These are phyloP conservation scores for Podospora fimiseda DNA, from an alignment of 495 filamentous ascomycete species.

Conservation along the genomic window DNA sequence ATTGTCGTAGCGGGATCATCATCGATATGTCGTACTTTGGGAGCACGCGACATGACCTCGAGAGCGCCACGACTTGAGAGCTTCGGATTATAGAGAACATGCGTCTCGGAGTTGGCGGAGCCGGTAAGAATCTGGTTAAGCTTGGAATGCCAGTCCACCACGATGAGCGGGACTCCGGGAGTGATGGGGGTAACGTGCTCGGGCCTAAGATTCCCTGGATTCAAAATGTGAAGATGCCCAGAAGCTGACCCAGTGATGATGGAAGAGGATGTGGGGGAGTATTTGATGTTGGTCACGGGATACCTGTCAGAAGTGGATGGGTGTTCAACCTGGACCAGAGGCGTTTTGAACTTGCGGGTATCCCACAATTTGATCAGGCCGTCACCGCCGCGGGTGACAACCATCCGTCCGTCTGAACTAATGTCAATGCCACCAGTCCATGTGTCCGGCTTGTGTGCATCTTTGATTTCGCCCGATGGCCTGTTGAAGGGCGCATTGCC, in stretches of 20 bases:
- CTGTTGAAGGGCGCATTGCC: constrained; percentile 83
- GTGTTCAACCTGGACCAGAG: constrained; percentile 71
- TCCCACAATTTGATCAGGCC: constrained; percentile 86
- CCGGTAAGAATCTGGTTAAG: constrained; percentile 95
- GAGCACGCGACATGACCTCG: constrained; percentile 86
- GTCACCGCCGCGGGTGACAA: constrained; percentile 85
- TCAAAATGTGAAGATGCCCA: constrained; percentile 87
- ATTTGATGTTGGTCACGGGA: constrained; percentile 77
- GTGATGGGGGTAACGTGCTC: constrained; percentile 83
- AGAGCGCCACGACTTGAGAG: constrained; percentile 74
- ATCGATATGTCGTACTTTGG: constrained; percentile 90
- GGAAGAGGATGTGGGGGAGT: constrained; percentile 72
- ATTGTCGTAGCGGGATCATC: constrained; percentile 82
- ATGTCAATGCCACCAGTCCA: constrained; percentile 95
- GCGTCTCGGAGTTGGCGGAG: constrained; percentile 81
- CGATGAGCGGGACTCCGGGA: constrained; percentile 70
- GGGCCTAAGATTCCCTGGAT: constrained; percentile 77
- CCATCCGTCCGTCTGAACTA: constrained; percentile 80
- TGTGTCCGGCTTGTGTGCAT: constrained; percentile 75
- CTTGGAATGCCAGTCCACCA: constrained; percentile 85
- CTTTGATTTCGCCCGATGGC: constrained; percentile 76
- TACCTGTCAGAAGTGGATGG: constrained; percentile 77
- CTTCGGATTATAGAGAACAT: constrained; percentile 82
- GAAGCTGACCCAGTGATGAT: constrained; percentile 84
- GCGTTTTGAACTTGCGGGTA: constrained; percentile 88